Conservation (phyloP, 2,329 filamentous ascomycete species). For the Neofusicoccum sp. region DNA sequence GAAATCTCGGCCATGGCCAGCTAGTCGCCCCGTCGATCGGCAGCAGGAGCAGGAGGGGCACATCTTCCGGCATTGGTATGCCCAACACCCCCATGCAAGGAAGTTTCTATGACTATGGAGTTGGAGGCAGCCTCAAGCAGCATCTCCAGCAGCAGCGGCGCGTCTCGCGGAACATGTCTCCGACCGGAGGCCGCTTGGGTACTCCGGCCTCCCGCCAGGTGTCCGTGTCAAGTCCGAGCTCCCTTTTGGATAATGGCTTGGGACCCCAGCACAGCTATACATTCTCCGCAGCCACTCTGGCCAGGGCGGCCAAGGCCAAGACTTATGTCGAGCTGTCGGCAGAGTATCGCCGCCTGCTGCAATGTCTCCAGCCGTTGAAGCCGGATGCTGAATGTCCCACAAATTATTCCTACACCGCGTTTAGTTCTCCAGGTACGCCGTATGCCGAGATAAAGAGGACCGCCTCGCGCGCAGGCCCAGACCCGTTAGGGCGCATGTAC, state of each 20-base stretch:
- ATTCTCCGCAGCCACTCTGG: conserved; percentile 78
- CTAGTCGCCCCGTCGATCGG: conserved; percentile 54
- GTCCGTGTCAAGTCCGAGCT: conserved; percentile 24
- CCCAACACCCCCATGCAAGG: conserved; percentile 31
- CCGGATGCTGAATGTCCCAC: conserved; percentile 39
- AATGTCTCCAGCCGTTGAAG: conserved; percentile 74
- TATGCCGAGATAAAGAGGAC: conserved; percentile 43
- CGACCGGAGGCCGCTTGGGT: conserved; percentile 45
- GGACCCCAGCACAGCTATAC: conserved; percentile 54
- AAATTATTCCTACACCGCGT: conserved; percentile 42
- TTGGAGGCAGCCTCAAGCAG: conserved; percentile 64
- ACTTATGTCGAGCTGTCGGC: conserved; percentile 82
- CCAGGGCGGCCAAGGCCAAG: conserved; percentile 81
- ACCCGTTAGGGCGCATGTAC: conserved; percentile 69
- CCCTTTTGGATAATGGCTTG: conserved; percentile 24
- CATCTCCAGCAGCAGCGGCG: conserved; percentile 74
- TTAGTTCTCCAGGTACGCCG: conserved; percentile 45
- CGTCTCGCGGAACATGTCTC: conserved; percentile 63
- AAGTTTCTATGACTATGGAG: conserved; percentile 44
- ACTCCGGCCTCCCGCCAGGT: conserved; percentile 31
- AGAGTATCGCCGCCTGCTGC: conserved; percentile 80
- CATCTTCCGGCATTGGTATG: conserved; percentile 45
- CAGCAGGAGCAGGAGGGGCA: conserved; percentile 47
- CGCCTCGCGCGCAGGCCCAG: conserved; percentile 39
- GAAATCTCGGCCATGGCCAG: conserved; percentile 62